A percentile compares a stretch with the other conserved stretches of the same genome.
Evolutionary conservation across 2,329 filamentous ascomycete species (phyloP).

Genomic region (Fusarium sp.): DNA sequence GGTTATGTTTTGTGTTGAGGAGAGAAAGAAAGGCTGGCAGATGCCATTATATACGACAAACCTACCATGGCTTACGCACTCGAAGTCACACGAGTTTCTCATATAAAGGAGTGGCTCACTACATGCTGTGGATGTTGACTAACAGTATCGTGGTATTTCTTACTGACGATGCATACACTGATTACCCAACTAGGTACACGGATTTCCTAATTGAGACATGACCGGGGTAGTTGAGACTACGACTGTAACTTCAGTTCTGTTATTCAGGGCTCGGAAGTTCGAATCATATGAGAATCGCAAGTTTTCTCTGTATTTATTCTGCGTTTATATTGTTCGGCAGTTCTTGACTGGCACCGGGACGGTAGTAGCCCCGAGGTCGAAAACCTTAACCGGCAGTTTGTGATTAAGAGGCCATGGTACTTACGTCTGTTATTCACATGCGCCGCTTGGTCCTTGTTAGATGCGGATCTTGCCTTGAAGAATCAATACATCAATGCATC

Average conservation of each 20-base stretch:
- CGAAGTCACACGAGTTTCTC: background rate
- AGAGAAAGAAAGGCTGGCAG: background rate
- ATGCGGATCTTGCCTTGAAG: background rate
- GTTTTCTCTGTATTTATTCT: background rate
- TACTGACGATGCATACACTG: conserved; percentile 37
- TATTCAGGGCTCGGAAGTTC: background rate
- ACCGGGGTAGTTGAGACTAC: background rate
- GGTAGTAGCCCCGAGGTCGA: background rate
- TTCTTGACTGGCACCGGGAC: background rate
- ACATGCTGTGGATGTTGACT: background rate
- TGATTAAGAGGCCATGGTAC: background rate
- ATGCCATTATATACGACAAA: background rate
- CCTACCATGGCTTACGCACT: background rate
- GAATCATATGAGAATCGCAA: background rate
- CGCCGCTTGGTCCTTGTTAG: background rate
- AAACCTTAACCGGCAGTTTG: background rate
- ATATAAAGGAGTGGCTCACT: background rate
- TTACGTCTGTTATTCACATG: background rate
- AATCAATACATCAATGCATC: background rate
- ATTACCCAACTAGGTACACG: conserved; percentile 39
- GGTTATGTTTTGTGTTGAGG: background rate
- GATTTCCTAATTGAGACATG: conserved; percentile 29
- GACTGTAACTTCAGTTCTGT: background rate
- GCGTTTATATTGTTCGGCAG: background rate
- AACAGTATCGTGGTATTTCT: background rate